Conservation (phyloP, 1,284 basidiomycete genomes). For the Singerocomus rubriflavus region DNA sequence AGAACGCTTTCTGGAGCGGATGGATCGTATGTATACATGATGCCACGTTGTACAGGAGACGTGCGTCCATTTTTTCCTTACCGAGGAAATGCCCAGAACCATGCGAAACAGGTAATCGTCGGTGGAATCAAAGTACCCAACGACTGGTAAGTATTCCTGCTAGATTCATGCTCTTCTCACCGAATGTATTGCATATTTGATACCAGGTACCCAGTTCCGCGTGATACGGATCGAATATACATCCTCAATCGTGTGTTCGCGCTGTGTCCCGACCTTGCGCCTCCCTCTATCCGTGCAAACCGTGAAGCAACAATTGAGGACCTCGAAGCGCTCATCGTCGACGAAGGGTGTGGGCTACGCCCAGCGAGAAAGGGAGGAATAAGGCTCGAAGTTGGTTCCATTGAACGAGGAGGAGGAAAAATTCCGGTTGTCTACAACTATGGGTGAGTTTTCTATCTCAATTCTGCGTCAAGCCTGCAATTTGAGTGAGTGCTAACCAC, state of each 20-base stretch:
- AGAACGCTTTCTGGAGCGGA: conserved; percentile 47
- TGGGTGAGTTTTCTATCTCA: conserved; percentile 56
- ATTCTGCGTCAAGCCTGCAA: conserved; percentile 6
- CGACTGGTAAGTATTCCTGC: conserved; percentile 52
- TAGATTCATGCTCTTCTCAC: not conserved
- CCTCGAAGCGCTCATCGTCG: conserved; percentile 57
- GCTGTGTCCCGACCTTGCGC: conserved; percentile 65
- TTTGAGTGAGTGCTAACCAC: conserved; percentile 1
- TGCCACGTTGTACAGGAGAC: conserved; percentile 65
- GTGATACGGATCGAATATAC: conserved; percentile 55
- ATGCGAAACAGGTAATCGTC: conserved; percentile 49
- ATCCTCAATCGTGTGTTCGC: conserved; percentile 58
- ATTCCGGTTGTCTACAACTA: conserved; percentile 55
- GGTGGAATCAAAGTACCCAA: conserved; percentile 60
- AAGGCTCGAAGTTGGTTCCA: conserved; percentile 60
- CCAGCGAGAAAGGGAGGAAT: conserved; percentile 69
- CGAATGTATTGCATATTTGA: not conserved
- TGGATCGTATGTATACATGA: conserved; percentile 63
- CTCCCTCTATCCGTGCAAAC: conserved; percentile 48
- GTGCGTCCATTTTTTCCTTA: conserved; percentile 38
- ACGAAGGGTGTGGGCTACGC: conserved; percentile 70
- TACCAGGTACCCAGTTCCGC: conserved; percentile 51
- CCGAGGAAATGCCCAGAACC: not conserved
- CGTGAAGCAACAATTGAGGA: conserved; percentile 60
- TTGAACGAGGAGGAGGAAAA: conserved; percentile 29